phyloP scores from a whole-genome alignment of 495 filamentous ascomycete genomes.

The Melanomma pulvis-pyrius region DNA sequence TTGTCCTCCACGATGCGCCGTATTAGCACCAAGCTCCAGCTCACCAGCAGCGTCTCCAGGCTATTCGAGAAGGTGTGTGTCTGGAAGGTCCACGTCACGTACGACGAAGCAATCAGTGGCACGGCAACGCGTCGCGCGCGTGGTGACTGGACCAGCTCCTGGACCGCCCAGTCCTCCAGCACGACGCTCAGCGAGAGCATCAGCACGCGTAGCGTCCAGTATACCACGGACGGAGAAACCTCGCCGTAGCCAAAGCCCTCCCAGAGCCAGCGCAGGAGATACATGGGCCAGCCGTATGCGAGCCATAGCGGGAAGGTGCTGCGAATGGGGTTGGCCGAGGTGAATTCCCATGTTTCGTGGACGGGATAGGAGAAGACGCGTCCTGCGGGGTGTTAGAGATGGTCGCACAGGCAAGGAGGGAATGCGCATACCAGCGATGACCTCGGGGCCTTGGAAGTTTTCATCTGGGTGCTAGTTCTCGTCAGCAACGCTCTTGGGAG shows the following conservation, averaged over 20 bases:
- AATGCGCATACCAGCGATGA: constrained; percentile 84
- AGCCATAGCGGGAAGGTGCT: constrained; percentile 97
- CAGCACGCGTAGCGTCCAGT: constrained; percentile 79
- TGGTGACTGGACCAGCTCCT: constrained; percentile 80
- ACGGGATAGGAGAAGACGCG: constrained; percentile 87
- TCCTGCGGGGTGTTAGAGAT: constrained; percentile 55
- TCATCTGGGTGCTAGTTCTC: constrained; percentile 99
- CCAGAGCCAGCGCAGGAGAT: constrained; percentile 86
- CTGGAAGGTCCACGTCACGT: constrained; percentile 98
- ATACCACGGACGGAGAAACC: constrained; percentile 71
- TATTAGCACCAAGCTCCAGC: constrained; percentile 89
- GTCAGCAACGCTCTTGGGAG: no score
- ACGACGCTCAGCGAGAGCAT: constrained; percentile 97
- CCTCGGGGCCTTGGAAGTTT: constrained; percentile 96
- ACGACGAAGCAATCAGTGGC: constrained; percentile 85
- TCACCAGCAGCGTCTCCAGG: constrained; percentile 86
- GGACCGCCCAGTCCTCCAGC: constrained; percentile 93
- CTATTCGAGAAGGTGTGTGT: constrained; percentile 99
- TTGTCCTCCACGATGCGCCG: constrained; percentile 76
- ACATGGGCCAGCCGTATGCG: constrained; percentile 89
- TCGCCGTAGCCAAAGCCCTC: constrained; percentile 56
- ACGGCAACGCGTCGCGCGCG: constrained; percentile 72
- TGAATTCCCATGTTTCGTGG: constrained; percentile 93
- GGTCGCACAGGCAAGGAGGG: neutral
- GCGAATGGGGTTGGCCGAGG: constrained; percentile 77